Percentiles rank a stretch among this genome's conserved stretches.
phyloP scores from a whole-genome alignment of 2,329 filamentous ascomycete species.

The Alternaria ethzedia region DNA sequence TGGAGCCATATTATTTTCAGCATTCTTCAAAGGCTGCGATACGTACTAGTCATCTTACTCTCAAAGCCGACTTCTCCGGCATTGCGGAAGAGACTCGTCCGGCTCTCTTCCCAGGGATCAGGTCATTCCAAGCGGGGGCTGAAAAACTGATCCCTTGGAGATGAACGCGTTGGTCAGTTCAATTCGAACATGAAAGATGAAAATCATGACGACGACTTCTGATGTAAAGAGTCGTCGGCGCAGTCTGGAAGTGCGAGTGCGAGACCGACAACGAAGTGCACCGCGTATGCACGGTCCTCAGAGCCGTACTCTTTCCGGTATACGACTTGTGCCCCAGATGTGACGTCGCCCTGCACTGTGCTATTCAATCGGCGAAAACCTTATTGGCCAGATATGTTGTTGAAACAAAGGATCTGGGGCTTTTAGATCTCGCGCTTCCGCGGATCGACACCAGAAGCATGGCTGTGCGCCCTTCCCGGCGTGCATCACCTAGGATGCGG shows the following conservation, averaged over 20 bases:
- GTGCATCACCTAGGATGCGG: background rate
- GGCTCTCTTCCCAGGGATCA: too few relatives aligned
- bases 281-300: background rate
- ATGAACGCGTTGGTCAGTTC: too few relatives aligned
- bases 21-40: too few relatives aligned
- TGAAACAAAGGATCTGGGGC: background rate
- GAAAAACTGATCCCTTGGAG: too few relatives aligned
- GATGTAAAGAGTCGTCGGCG: accelerated
- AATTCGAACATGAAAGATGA: too few relatives aligned
- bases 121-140: too few relatives aligned
- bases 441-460: background rate
- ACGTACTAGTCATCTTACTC: background rate
- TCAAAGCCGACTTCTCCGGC: background rate
- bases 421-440: background rate
- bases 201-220: too few relatives aligned
- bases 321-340: background rate
- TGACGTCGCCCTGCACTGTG: background rate
- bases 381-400: background rate
- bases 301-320: background rate
- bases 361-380: background rate
- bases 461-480: background rate
- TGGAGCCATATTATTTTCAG: too few relatives aligned
- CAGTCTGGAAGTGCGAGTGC: background rate
- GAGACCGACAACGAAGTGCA: background rate
- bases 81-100: background rate